Evolutionary conservation across 2,329 filamentous ascomycete species (phyloP).

Genomic region (Talaromyces sp.): DNA sequence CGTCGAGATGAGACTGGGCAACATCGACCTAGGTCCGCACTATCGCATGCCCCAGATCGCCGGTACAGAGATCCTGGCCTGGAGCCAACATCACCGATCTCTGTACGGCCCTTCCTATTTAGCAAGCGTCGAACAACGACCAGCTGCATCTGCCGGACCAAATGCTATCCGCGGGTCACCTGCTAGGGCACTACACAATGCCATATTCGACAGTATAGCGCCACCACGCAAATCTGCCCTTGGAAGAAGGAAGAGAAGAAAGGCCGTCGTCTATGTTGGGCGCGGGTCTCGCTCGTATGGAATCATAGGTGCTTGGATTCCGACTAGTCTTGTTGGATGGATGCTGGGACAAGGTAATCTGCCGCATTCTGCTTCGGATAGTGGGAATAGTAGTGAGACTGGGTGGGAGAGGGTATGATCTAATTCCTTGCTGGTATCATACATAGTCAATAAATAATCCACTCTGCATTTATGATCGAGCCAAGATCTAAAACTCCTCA

Average conservation of each 20-base stretch:
- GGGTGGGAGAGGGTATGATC: slow-evolving; percentile 35
- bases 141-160: slow-evolving; percentile 38
- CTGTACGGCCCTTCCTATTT: slow-evolving; percentile 41
- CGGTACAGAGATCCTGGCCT: slow-evolving; percentile 57
- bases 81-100: slow-evolving; percentile 57
- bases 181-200: slow-evolving; percentile 75
- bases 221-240: slow-evolving; percentile 39
- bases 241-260: slow-evolving; percentile 35
- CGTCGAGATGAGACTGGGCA: slow-evolving; percentile 84
- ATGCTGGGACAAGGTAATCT: slow-evolving; percentile 70
- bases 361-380: slow-evolving; percentile 35
- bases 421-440: background rate
- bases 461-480: background rate
- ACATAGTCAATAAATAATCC: background rate
- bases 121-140: slow-evolving; percentile 43
- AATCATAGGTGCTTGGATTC: slow-evolving; percentile 77
- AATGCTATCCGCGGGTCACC: slow-evolving; percentile 60
- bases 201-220: slow-evolving; percentile 85
- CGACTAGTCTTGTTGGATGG: slow-evolving; percentile 76
- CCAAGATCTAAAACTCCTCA: too few species aligned
- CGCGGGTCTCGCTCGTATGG: slow-evolving; percentile 81
- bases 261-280: slow-evolving; percentile 71
- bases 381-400: slow-evolving; percentile 34
- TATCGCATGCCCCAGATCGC: slow-evolving; percentile 42
- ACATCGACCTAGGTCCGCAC: slow-evolving; percentile 75